Conservation (phyloP, 495 filamentous ascomycete genomes). For the Hypoxylon cercidicola region DNA sequence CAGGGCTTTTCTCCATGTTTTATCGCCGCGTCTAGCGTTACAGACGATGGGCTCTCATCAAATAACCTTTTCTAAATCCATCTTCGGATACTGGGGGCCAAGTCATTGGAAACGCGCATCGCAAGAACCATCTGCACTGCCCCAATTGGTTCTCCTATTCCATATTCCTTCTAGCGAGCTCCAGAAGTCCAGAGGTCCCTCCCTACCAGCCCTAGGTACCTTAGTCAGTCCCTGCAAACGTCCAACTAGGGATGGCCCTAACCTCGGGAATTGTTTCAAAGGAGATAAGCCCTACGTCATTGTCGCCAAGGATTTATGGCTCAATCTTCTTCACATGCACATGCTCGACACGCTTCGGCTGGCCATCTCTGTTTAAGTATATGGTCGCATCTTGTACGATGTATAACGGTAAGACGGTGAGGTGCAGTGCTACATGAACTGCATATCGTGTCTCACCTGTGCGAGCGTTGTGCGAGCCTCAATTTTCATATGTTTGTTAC, state of each 20-base stretch:
- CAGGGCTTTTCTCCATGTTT: slow-evolving; percentile 34
- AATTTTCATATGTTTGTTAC: slow-evolving; percentile 16
- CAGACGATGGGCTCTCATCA: slow-evolving; percentile 37
- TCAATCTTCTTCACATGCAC: slow-evolving; percentile 17
- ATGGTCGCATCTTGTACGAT: background rate
- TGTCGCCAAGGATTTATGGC: slow-evolving; percentile 26
- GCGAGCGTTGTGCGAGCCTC: slow-evolving; percentile 24
- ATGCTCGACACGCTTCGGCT: background rate
- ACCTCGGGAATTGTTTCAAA: slow-evolving; percentile 26
- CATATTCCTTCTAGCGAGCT: too few species aligned
- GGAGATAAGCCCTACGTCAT: slow-evolving; percentile 35
- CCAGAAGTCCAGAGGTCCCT: too few species aligned
- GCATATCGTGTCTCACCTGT: slow-evolving; percentile 10
- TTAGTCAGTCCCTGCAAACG: background rate
- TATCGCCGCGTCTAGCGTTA: slow-evolving; percentile 40
- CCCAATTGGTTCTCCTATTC: slow-evolving; percentile 11
- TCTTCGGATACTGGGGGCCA: slow-evolving; percentile 17
- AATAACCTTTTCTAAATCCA: slow-evolving; percentile 34
- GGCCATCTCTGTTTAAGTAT: background rate
- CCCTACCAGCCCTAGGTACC: too few species aligned
- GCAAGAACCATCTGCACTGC: slow-evolving; percentile 39
- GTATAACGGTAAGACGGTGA: background rate
- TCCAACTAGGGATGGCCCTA: background rate
- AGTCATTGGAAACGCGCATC: slow-evolving; percentile 38
- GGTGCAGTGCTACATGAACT: background rate